A percentile compares a stretch with the other conserved stretches of the same genome.
Evolutionary conservation across 805 yeast genomes (phyloP).

Genomic region (Barnettozyma sp.): DNA sequence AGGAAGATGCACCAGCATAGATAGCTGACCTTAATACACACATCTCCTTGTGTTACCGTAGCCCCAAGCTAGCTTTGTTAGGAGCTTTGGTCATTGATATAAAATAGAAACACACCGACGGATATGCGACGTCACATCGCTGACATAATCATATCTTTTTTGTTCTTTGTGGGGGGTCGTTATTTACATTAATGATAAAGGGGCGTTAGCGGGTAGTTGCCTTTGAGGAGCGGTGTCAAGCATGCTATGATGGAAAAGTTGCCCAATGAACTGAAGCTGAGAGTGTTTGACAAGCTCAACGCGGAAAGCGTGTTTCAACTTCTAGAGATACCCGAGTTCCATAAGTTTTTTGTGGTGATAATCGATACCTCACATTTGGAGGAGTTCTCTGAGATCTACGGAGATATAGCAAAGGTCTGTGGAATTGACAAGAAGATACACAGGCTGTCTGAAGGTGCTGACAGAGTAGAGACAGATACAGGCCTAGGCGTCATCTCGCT

Average conservation of each 20-base stretch:
- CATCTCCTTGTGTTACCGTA: too few species aligned
- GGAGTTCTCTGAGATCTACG: neutral
- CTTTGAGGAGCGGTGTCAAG: neutral
- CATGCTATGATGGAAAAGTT: neutral
- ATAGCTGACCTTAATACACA: too few species aligned
- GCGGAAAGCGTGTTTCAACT: neutral
- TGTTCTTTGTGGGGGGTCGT: too few species aligned
- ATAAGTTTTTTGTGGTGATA: neutral
- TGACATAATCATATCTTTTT: too few species aligned
- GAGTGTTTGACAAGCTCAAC: neutral
- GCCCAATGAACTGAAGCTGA: constrained; percentile 1
- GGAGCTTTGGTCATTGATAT: too few species aligned
- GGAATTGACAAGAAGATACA: neutral
- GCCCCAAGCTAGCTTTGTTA: too few species aligned
- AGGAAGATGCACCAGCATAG: too few species aligned
- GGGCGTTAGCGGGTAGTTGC: too few species aligned
- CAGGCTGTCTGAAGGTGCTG: neutral
- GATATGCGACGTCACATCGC: too few species aligned
- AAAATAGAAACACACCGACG: too few species aligned
- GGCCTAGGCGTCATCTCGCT: neutral
- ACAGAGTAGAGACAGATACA: neutral
- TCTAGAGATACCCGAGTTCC: neutral
- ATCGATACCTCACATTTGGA: neutral
- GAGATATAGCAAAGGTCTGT: neutral
- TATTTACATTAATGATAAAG: too few species aligned